Conservation (phyloP, 2,329 filamentous ascomycete genomes). For the Fusarium verticillioides region DNA sequence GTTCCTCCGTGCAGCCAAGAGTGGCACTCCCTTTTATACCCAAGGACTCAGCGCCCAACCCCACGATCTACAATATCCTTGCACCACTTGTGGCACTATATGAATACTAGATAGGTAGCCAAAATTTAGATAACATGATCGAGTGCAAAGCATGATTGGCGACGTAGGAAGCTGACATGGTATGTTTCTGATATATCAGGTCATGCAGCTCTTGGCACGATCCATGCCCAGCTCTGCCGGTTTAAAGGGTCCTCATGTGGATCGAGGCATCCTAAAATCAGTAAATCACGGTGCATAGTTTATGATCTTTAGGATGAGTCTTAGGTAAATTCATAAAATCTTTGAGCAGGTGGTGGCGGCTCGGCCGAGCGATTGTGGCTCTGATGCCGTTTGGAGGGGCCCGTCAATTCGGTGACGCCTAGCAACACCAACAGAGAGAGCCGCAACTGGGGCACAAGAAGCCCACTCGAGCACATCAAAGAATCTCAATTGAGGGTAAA, state of each 20-base stretch:
- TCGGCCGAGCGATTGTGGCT: background rate
- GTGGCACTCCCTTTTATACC: slow-evolving; percentile 13
- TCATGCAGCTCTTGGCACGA: slow-evolving; percentile 30
- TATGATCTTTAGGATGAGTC: slow-evolving; percentile 1
- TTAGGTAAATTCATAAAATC: background rate
- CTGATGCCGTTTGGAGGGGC: slow-evolving; percentile 6
- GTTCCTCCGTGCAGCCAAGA: background rate
- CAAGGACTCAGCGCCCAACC: background rate
- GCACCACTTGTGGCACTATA: slow-evolving; percentile 12
- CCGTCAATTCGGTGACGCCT: background rate
- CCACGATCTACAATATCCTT: slow-evolving; percentile 10
- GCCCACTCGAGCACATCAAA: background rate
- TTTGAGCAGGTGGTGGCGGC: background rate
- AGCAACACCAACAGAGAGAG: slow-evolving; percentile 12
- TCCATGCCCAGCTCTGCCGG: slow-evolving; percentile 14
- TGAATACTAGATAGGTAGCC: background rate
- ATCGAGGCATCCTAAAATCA: background rate
- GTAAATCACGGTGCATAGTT: background rate
- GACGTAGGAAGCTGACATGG: background rate
- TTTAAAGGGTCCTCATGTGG: background rate
- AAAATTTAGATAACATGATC: background rate
- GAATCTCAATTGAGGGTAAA: background rate
- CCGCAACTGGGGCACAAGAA: background rate
- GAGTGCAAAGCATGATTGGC: background rate
- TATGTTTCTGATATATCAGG: slow-evolving; percentile 26